Evolutionary conservation across 768 basidiomycete species (phyloP).

Genomic region (Russula abietina): DNA sequence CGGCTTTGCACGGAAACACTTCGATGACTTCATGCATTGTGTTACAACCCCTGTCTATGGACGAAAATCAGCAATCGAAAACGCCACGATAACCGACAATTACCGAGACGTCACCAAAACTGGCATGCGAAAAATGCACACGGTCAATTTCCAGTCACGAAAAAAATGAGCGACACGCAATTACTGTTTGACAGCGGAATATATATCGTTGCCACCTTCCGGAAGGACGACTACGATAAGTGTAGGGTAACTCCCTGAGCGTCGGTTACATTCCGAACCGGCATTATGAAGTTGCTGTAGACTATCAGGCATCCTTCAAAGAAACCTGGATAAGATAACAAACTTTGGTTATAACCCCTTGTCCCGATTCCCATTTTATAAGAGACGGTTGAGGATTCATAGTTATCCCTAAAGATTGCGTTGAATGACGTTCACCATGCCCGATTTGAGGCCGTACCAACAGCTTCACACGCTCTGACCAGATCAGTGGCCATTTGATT

Average conservation of each 20-base stretch:
- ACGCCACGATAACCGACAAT: constrained; percentile 21
- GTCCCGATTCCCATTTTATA: constrained; percentile 52
- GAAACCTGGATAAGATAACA: not conserved
- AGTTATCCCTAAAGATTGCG: constrained; percentile 47
- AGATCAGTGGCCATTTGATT: constrained; percentile 53
- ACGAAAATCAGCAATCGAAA: constrained; percentile 2
- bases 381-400: constrained; percentile 43
- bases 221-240: constrained; percentile 67
- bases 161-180: constrained; percentile 28
- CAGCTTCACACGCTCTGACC: constrained; percentile 42
- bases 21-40: constrained; percentile 65
- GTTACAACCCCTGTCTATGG: constrained; percentile 66
- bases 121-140: constrained; percentile 28
- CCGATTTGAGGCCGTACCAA: constrained; percentile 43
- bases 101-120: constrained; percentile 66
- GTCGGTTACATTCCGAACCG: constrained; percentile 43
- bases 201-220: constrained; percentile 69
- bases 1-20: constrained; percentile 59
- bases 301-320: not conserved
- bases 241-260: constrained; percentile 40
- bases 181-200: constrained; percentile 73
- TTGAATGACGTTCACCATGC: not conserved
- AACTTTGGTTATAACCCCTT: constrained; percentile 40
- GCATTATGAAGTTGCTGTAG: constrained; percentile 44
- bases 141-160: constrained; percentile 1